Evolutionary conservation across 768 basidiomycete genomes (phyloP).

Genomic region (Rubroboletus satanas): DNA sequence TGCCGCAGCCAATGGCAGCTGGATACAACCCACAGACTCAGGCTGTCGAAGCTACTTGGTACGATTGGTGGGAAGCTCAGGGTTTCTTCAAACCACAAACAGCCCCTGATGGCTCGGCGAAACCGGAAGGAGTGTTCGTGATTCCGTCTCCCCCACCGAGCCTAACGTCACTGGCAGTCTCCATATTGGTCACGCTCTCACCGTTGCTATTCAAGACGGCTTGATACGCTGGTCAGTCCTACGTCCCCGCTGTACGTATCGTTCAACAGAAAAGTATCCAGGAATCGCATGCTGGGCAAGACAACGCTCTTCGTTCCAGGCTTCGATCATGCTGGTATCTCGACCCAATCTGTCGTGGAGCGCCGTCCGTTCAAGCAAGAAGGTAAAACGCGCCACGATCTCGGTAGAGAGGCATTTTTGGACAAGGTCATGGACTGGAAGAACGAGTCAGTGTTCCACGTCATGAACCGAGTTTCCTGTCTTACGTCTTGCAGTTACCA

Average conservation of each 20-base stretch:
- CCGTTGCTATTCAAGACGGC: constrained; percentile 86
- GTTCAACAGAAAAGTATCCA: constrained; percentile 24
- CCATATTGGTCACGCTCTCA: constrained; percentile 94
- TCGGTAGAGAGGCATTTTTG: constrained; percentile 91
- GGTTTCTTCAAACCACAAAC: constrained; percentile 85
- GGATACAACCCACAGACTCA: constrained; percentile 94
- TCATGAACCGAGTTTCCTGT: neutral
- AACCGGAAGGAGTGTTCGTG: constrained; percentile 70
- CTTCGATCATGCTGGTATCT: constrained; percentile 98
- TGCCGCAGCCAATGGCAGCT: constrained; percentile 82
- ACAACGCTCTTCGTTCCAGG: constrained; percentile 89
- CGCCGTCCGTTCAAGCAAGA: constrained; percentile 81
- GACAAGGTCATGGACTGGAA: constrained; percentile 95
- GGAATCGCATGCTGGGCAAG: constrained; percentile 96
- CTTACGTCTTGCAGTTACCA: constrained; percentile 64
- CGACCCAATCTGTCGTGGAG: constrained; percentile 97
- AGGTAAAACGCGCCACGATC: constrained; percentile 83
- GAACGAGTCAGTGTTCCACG: constrained; percentile 67
- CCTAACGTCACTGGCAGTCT: constrained; percentile 96
- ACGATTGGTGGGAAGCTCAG: constrained; percentile 93
- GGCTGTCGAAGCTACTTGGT: constrained; percentile 93
- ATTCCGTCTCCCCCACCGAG: constrained; percentile 74
- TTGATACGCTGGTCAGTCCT: constrained; percentile 77
- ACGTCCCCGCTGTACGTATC: neutral
- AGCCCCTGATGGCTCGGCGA: constrained; percentile 51